A percentile compares a stretch with the other conserved stretches of the same genome.
Conservation (phyloP, 1,139 yeast species). For the Blastobotrys indianensis region DNA sequence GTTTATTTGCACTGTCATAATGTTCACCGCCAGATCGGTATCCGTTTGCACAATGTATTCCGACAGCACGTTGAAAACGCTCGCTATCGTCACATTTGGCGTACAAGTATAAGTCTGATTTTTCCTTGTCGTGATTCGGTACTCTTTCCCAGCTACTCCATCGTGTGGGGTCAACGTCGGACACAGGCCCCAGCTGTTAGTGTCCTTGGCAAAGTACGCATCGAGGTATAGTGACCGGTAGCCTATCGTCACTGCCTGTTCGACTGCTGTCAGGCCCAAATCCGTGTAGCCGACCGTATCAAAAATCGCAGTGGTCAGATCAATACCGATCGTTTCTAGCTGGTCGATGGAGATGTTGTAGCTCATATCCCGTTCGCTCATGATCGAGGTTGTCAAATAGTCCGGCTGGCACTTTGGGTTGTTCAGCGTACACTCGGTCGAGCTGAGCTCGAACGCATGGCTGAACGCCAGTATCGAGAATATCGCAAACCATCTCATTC, state of each 20-base stretch:
- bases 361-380: constrained; percentile 68
- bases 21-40: constrained; percentile 49
- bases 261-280: constrained; percentile 38
- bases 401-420: constrained; percentile 15
- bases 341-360: constrained; percentile 53
- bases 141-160: constrained; percentile 1
- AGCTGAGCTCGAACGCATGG: constrained; percentile 2
- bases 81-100: constrained; percentile 40
- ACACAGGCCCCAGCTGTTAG: constrained; percentile 61
- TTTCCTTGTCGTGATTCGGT: neutral
- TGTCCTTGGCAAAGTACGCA: constrained; percentile 56
- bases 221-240: constrained; percentile 52
- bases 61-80: constrained; percentile 37
- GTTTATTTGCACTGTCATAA: constrained; percentile 49
- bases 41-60: constrained; percentile 45
- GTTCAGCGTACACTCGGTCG: neutral
- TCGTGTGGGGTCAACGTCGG: constrained; percentile 35
- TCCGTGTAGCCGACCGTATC: constrained; percentile 46
- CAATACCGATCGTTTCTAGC: constrained; percentile 51
- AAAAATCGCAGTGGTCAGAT: constrained; percentile 48
- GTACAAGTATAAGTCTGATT: constrained; percentile 35
- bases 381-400: constrained; percentile 36
- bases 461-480: neutral
- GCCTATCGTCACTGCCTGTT: constrained; percentile 45
- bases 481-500: no score